Conservation (phyloP, 306 rosid species). For the Malus asiatica region DNA sequence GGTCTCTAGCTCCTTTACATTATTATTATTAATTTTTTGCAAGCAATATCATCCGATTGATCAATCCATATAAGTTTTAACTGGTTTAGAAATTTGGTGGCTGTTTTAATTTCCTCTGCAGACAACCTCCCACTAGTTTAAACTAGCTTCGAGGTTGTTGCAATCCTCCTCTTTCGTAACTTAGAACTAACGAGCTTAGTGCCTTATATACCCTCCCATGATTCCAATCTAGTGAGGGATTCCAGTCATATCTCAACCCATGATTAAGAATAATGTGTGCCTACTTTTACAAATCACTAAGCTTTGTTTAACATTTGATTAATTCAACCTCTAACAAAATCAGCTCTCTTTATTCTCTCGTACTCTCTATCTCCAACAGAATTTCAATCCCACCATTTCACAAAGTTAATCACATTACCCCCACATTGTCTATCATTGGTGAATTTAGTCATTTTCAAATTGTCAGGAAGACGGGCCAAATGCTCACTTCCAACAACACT, state of each 20-base stretch:
- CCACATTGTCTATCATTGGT: neutral
- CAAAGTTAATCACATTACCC: neutral
- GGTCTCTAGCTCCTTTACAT: no score
- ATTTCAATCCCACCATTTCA: neutral
- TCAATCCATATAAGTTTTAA: no score
- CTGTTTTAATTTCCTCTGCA: conserved; percentile 19
- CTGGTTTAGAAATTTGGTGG: neutral
- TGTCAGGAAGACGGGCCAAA: no score
- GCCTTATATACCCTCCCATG: conserved; percentile 15
- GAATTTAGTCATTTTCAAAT: neutral
- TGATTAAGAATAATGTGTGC: neutral
- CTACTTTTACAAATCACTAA: conserved; percentile 13
- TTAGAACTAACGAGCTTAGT: neutral
- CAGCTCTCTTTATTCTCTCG: neutral
- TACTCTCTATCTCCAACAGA: neutral
- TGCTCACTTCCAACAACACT: no score
- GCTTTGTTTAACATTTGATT: conserved; percentile 4
- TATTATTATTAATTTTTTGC: no score
- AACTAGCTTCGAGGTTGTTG: conserved; percentile 96
- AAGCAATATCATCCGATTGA: no score
- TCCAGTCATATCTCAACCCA: neutral
- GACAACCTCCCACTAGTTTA: conserved; percentile 98
- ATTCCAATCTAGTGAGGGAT: conserved; percentile 1
- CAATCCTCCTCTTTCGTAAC: conserved; percentile 6
- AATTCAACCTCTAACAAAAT: neutral